These are phyloP conservation scores for Hericium alpestre DNA, from an alignment of 768 basidiomycete species.

Conservation along the genomic window DNA sequence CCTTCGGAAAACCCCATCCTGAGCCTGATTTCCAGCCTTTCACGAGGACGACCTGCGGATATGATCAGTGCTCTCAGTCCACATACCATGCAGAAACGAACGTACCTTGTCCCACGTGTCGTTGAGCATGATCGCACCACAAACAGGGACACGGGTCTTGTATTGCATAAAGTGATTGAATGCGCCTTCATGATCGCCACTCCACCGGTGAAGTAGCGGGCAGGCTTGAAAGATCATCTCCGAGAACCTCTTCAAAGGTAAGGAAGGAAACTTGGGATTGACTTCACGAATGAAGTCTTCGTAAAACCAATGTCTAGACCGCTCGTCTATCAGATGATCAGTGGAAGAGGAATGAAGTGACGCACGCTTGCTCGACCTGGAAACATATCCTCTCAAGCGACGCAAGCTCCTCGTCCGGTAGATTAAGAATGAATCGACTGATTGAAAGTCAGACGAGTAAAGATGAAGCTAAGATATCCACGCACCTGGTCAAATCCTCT, in stretches of 20 bases:
- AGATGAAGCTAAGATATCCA: slow-evolving; percentile 3
- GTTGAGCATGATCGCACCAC: slow-evolving; percentile 94
- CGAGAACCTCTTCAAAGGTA: slow-evolving; percentile 88
- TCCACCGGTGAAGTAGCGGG: slow-evolving; percentile 74
- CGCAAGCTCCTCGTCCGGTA: slow-evolving; percentile 85
- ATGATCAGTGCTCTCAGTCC: neutral
- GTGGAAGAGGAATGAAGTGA: slow-evolving; percentile 14
- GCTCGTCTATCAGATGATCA: slow-evolving; percentile 8
- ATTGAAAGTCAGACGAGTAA: slow-evolving; percentile 7
- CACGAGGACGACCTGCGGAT: slow-evolving; percentile 79
- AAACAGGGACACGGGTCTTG: slow-evolving; percentile 93
- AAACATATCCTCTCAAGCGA: slow-evolving; percentile 93
- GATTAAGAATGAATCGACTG: slow-evolving; percentile 93
- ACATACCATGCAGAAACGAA: slow-evolving; percentile 2
- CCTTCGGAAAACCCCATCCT: slow-evolving; percentile 98
- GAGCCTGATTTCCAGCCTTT: slow-evolving; percentile 97
- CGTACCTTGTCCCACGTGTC: slow-evolving; percentile 84
- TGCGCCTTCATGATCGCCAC: slow-evolving; percentile 73
- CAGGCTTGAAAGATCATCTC: slow-evolving; percentile 81
- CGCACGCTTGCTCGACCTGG: slow-evolving; percentile 98
- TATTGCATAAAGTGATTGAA: slow-evolving; percentile 91
- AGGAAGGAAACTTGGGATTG: slow-evolving; percentile 76
- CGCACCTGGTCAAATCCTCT: slow-evolving; percentile 81
- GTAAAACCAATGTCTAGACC: slow-evolving; percentile 92
- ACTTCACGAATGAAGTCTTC: slow-evolving; percentile 96